Percentiles rank a stretch among this genome's conserved stretches.
Evolutionary conservation across 78 protist species (phyloP).

Genomic region (Dictyostelium intermedium): DNA sequence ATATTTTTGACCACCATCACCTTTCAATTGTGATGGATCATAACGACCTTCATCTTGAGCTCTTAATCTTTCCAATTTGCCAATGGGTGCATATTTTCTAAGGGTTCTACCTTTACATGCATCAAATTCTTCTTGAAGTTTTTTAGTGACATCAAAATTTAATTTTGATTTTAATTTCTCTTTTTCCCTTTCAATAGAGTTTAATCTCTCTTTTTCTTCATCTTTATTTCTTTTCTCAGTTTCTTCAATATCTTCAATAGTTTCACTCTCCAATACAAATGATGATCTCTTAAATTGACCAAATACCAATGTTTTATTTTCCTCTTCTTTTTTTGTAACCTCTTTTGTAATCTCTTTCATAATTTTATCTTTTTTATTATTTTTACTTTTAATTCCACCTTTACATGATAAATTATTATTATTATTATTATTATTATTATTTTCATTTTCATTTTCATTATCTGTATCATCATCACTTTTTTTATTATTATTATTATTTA

Average conservation of each 20-base stretch:
- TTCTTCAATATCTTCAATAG: neutral
- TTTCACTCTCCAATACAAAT: neutral
- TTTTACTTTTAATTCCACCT: slow-evolving; percentile 1
- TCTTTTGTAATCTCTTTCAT: neutral
- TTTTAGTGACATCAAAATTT: neutral
- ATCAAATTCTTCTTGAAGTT: neutral
- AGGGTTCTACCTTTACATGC: slow-evolving; percentile 50
- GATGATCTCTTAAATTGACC: slow-evolving; percentile 10
- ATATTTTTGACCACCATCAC: neutral
- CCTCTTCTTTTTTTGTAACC: neutral
- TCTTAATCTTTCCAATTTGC: slow-evolving; percentile 58
- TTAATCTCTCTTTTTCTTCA: neutral
- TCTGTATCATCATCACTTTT: neutral
- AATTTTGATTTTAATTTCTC: slow-evolving; percentile 3
- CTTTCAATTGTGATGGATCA: neutral
- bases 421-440: neutral
- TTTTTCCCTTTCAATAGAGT: neutral
- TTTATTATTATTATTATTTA: neutral
- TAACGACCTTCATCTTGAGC: slow-evolving; percentile 34
- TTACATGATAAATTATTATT: neutral
- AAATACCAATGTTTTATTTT: neutral
- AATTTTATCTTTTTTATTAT: neutral
- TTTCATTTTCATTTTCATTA: neutral
- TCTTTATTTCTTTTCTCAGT: neutral
- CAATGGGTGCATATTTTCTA: slow-evolving; percentile 72